Percentiles rank a stretch among this genome's conserved stretches.
These are phyloP conservation scores for Halenospora varia DNA, from an alignment of 495 filamentous ascomycete genomes.

Conservation along the genomic window DNA sequence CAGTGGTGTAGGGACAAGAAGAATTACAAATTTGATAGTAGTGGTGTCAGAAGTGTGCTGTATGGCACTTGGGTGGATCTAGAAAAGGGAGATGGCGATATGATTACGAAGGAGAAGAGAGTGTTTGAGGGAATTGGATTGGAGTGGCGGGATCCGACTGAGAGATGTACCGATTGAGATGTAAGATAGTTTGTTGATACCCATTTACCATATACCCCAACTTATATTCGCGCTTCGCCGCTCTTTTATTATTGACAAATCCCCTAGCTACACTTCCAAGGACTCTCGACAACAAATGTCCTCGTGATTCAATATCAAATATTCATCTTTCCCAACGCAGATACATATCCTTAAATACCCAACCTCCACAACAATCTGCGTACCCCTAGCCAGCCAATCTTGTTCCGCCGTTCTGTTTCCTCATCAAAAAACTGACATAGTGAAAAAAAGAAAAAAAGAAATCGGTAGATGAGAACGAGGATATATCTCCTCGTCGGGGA, in stretches of 20 bases:
- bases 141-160: conserved; percentile 65
- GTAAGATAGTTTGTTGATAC: neutral
- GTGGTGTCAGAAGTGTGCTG: conserved; percentile 66
- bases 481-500: neutral
- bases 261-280: no score
- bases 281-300: no score
- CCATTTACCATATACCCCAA: neutral
- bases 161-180: conserved; percentile 69
- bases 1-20: conserved; percentile 70
- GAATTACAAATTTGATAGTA: conserved; percentile 85
- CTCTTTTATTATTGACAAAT: no score
- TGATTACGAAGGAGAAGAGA: conserved; percentile 55
- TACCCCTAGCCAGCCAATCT: no score
- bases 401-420: no score
- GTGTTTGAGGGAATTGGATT: conserved; percentile 79
- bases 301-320: no score
- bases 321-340: no score
- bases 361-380: no score
- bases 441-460: neutral
- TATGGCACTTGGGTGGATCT: conserved; percentile 65
- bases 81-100: conserved; percentile 38
- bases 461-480: neutral
- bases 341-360: no score
- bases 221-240: no score
- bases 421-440: no score